These are phyloP conservation scores for Hericium rajendrae DNA, from an alignment of 768 basidiomycete species.

Conservation along the genomic window DNA sequence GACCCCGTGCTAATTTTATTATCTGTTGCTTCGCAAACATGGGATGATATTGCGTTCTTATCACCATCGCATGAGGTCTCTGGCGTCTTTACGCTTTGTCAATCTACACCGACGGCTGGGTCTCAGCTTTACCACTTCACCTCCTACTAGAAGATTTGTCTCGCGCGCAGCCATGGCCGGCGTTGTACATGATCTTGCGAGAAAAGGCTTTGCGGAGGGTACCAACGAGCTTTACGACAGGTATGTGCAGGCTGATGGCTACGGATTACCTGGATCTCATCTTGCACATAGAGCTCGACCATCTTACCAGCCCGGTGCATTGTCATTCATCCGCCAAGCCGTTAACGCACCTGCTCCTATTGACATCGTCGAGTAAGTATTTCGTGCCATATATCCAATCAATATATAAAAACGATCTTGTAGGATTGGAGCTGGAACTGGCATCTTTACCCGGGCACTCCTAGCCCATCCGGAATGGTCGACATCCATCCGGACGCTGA, in stretches of 20 bases:
- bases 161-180: slow-evolving; percentile 19
- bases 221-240: slow-evolving; percentile 80
- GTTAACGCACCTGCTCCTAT: slow-evolving; percentile 31
- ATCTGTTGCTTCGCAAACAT: too few relatives aligned
- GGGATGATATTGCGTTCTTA: too few relatives aligned
- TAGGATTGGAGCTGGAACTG: slow-evolving; percentile 80
- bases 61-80: too few relatives aligned
- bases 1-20: too few relatives aligned
- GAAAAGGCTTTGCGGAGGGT: slow-evolving; percentile 63
- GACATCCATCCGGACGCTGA: slow-evolving; percentile 39
- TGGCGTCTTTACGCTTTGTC: too few relatives aligned
- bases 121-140: too few relatives aligned
- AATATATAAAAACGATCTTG: neutral
- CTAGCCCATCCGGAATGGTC: slow-evolving; percentile 53
- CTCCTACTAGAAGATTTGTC: too few relatives aligned
- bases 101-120: too few relatives aligned
- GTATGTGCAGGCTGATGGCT: slow-evolving; percentile 23
- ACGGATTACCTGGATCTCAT: neutral
- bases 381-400: neutral
- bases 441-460: slow-evolving; percentile 80
- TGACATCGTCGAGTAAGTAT: slow-evolving; percentile 62
- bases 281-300: slow-evolving; percentile 54
- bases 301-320: slow-evolving; percentile 60
- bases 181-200: slow-evolving; percentile 56
- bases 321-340: slow-evolving; percentile 49